Conservation (phyloP, 2,329 filamentous ascomycete genomes). For the Fusarium anthophilum region DNA sequence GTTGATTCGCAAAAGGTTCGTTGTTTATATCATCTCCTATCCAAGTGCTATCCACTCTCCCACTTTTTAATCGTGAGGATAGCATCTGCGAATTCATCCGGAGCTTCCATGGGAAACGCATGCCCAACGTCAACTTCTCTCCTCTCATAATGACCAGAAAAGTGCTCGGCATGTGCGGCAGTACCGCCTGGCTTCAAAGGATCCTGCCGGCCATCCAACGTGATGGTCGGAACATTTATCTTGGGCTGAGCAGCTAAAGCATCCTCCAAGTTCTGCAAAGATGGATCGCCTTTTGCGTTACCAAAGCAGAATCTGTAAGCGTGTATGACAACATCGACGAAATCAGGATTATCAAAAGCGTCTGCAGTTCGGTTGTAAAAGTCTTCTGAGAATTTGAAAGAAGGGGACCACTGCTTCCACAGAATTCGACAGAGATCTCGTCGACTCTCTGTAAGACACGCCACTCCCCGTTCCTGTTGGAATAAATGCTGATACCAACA, state of each 20-base stretch:
- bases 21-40: background rate
- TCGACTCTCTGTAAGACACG: background rate
- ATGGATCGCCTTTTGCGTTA: background rate
- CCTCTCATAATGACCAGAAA: background rate
- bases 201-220: background rate
- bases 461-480: background rate
- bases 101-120: constrained; percentile 12
- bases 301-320: constrained; percentile 16
- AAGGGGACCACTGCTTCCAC: constrained; percentile 13
- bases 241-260: background rate
- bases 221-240: background rate
- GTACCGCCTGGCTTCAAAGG: constrained; percentile 3
- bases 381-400: background rate
- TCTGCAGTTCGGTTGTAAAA: constrained; percentile 3
- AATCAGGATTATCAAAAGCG: constrained; percentile 8
- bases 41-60: background rate
- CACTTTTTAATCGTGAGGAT: background rate
- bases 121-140: constrained; percentile 1
- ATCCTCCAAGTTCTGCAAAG: background rate
- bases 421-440: constrained; percentile 1
- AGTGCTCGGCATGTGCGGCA: background rate
- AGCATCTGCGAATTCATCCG: background rate
- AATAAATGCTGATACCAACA: constrained; percentile 19
- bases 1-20: background rate
- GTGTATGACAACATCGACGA: constrained; percentile 6